Percentiles rank a stretch among this genome's conserved stretches.
Conservation (phyloP, 306 rosid genomes). For the Rubus idaeus region DNA sequence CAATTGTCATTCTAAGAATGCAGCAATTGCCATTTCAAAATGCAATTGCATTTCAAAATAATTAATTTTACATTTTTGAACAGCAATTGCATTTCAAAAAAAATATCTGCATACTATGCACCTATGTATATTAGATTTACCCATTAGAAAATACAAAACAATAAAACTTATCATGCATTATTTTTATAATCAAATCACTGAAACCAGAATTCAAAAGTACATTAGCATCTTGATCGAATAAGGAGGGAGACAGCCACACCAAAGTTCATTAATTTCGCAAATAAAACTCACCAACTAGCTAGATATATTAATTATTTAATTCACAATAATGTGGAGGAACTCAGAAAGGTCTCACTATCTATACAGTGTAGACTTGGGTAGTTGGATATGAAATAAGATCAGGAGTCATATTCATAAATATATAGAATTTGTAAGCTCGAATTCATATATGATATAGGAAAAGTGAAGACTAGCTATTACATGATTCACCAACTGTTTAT, state of each 20-base stretch:
- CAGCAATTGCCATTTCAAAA: too few species aligned
- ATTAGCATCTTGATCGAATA: not conserved
- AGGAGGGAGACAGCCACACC: constrained; percentile 7
- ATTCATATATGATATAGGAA: not conserved
- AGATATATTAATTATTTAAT: not conserved
- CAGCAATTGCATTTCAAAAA: too few species aligned
- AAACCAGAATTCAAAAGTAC: not conserved
- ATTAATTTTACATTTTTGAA: too few species aligned
- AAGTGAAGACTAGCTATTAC: not conserved
- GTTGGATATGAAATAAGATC: not conserved
- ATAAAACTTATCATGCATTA: not conserved
- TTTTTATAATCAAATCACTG: not conserved
- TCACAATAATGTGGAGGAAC: not conserved
- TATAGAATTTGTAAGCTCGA: not conserved
- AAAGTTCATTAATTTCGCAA: too few species aligned
- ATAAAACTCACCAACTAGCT: not conserved
- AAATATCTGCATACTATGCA: too few species aligned
- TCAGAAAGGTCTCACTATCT: not conserved
- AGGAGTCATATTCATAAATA: not conserved
- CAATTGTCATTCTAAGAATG: too few species aligned
- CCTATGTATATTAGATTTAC: too few species aligned
- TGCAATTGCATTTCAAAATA: too few species aligned
- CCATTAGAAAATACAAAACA: not conserved
- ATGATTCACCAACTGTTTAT: not conserved
- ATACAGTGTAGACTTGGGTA: not conserved